These are phyloP conservation scores for Zygnema circumcarinatum DNA, from an alignment of 139 green algal species.

Conservation along the genomic window DNA sequence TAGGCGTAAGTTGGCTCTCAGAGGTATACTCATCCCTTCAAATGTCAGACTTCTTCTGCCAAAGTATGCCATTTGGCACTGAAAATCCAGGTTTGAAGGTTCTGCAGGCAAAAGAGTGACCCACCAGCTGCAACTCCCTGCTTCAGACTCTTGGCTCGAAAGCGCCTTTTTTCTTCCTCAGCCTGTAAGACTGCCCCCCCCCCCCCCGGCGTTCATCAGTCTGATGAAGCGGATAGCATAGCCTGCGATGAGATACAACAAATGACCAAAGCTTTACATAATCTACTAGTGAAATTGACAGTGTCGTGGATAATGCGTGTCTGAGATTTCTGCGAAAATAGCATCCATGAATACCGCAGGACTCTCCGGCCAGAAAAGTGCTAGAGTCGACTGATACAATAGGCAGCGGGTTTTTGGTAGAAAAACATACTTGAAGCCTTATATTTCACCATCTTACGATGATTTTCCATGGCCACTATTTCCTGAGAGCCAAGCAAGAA, in stretches of 20 bases:
- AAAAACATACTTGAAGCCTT: not conserved
- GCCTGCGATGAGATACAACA: not conserved
- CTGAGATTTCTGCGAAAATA: not conserved
- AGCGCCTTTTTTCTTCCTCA: not conserved
- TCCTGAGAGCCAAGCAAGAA: not conserved
- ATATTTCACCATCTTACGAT: not conserved
- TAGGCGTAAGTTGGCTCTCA: too few species aligned
- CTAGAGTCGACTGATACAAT: too few species aligned
- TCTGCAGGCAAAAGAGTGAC: not conserved
- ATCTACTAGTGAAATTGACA: too few species aligned
- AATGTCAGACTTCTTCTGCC: too few species aligned
- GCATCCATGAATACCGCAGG: not conserved
- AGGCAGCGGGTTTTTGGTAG: too few species aligned
- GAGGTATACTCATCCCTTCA: too few species aligned
- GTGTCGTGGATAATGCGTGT: too few species aligned
- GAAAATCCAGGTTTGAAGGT: too few species aligned
- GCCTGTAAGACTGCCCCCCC: not conserved
- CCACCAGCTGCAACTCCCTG: not conserved
- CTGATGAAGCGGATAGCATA: not conserved
- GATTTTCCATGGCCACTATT: not conserved
- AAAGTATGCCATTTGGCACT: too few species aligned
- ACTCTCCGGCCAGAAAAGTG: not conserved
- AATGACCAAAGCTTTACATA: not conserved
- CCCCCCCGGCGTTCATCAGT: too few species aligned
- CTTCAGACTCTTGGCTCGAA: not conserved